Evolutionary conservation across 139 green algal genomes (phyloP), one percentile per base, ranked within the genome.

Genomic region (Chlamydomonas applanata): DNA sequence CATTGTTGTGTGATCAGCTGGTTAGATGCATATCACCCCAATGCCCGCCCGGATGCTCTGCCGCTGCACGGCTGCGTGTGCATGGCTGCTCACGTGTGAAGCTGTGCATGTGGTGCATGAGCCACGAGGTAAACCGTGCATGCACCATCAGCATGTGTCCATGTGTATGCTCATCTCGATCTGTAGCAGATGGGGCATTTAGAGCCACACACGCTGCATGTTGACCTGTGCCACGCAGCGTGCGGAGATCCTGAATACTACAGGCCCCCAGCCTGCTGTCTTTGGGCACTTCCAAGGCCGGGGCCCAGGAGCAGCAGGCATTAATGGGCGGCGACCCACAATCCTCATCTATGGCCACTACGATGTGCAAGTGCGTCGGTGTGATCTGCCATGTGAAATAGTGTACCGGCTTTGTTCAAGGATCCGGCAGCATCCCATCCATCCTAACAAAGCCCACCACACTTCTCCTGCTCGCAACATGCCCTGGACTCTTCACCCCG

Each of bases 261-360:
- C 79, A 1, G 88, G 87, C 0, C 62, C 84, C 0, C 84, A 88
- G 22, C 89, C 90, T 20, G 79, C 87, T 13, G 89, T 95, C 56
- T 95, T 91, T 57, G 90, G 54, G 14, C 75, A 94, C 16, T 91
- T 36, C 11, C 40, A 49, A 11, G 40, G 40, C 59, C 34, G 29
- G 59, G n/a, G 30, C 25, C 25, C 59, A 40, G 59, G 36, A 17
- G 62, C 79, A 76, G 40, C 89, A 35, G 64, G 74, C 33, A 82
- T 76, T 7, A 49, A 46, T 7, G 30, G 54, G 17, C 73, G 54
- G 1, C 25, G 66, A 30, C 88, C 85, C 16, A 94, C 89, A 3
- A 78, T 89, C 0, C 80, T 95, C 19, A 82, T 95, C 24, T 95
- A 95, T 65, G 91, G 86, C 0, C 90, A 95, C 76, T 94, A 89